These are phyloP conservation scores for Scedosporium dehoogii DNA, from an alignment of 2,329 filamentous ascomycete species.

Conservation along the genomic window DNA sequence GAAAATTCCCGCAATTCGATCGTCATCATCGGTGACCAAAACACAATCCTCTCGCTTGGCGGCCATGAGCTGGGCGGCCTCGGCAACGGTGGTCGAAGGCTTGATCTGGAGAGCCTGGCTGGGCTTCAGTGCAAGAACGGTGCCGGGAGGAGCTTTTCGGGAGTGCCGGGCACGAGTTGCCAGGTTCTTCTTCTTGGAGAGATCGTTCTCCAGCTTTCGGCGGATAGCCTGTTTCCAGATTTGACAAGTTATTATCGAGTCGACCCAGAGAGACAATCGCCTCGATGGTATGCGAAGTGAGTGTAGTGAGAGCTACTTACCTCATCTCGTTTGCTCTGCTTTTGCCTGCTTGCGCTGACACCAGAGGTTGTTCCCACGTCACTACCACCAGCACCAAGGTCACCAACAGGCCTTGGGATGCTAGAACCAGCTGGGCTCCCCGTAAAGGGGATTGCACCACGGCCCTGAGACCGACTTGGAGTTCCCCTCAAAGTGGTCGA, in stretches of 20 bases:
- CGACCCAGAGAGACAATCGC: background rate
- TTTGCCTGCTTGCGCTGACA: conserved; percentile 87
- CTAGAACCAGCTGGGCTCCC: conserved; percentile 53
- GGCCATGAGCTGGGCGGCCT: conserved; percentile 97
- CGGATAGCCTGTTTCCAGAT: conserved; percentile 66
- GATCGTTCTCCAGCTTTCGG: conserved; percentile 90
- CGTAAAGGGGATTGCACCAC: conserved; percentile 49
- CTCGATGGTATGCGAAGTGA: background rate
- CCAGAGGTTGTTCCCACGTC: conserved; percentile 52
- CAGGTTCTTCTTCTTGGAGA: conserved; percentile 91
- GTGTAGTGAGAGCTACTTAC: conserved; percentile 42
- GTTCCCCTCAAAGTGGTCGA: conserved; percentile 61
- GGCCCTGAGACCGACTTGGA: conserved; percentile 50
- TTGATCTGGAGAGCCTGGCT: conserved; percentile 97
- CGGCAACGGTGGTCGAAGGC: conserved; percentile 82
- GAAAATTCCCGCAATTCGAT: conserved; percentile 96
- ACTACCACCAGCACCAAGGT: conserved; percentile 43
- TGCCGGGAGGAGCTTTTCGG: conserved; percentile 90
- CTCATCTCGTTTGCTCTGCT: conserved; percentile 97
- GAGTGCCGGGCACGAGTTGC: conserved; percentile 70
- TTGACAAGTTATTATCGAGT: conserved; percentile 5
- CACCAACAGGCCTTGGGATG: conserved; percentile 65
- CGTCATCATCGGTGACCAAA: conserved; percentile 93
- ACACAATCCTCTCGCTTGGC: conserved; percentile 98
- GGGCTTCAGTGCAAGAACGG: conserved; percentile 88